These are phyloP conservation scores for Chrysopogon serrulatus DNA, from an alignment of 176 grass and related monocot species.

Conservation along the genomic window DNA sequence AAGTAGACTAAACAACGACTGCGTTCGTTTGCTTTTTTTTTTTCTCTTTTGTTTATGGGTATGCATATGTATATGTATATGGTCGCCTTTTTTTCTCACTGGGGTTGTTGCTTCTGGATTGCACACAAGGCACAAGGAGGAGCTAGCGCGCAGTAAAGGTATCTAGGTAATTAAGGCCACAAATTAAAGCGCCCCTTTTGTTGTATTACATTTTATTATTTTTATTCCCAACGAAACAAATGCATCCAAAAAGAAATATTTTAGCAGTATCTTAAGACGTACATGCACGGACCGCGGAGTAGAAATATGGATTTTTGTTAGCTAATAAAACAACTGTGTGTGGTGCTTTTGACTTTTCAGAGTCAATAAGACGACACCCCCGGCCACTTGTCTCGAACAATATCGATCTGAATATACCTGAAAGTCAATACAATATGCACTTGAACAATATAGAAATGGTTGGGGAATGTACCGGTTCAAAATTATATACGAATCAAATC, in stretches of 20 bases:
- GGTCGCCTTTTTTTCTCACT: too few species aligned
- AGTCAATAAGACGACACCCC: background rate
- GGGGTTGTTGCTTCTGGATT: too few species aligned
- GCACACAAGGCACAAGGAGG: too few species aligned
- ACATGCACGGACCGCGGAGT: too few species aligned
- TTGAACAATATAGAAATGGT: background rate
- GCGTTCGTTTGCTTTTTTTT: background rate
- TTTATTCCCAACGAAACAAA: background rate
- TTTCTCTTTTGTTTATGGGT: background rate
- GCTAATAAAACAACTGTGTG: background rate
- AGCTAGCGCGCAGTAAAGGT: too few species aligned
- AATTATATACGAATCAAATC: constrained; percentile 7
- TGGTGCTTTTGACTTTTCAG: background rate
- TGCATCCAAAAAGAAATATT: too few species aligned
- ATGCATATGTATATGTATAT: background rate
- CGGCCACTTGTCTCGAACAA: background rate
- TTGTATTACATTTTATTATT: background rate
- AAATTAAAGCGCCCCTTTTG: too few species aligned
- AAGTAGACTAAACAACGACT: constrained; percentile 17
- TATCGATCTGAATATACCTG: background rate
- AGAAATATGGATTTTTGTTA: background rate
- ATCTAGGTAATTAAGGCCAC: too few species aligned
- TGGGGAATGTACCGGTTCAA: background rate
- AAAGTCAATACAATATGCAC: background rate
- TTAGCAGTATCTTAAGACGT: too few species aligned